Evolutionary conservation across 345 rosid species (phyloP).

Genomic region (Eucalyptus marginata): DNA sequence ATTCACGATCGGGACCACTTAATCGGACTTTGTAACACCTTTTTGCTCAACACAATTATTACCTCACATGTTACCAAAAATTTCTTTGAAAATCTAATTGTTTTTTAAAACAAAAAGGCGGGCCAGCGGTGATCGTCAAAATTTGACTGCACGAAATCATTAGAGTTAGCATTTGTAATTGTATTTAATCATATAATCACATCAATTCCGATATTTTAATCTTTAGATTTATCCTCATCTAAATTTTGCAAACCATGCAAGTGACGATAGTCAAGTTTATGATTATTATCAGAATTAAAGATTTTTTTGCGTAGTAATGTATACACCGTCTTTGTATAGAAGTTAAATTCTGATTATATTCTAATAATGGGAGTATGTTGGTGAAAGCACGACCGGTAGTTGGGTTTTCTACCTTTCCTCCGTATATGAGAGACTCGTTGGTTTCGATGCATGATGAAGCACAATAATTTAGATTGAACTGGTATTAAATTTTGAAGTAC

Average conservation of each 20-base stretch:
- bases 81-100: not conserved
- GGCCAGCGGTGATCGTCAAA: not conserved
- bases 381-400: not conserved
- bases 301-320: not conserved
- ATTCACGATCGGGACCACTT: not conserved
- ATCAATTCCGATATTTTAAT: not conserved
- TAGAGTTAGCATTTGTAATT: not conserved
- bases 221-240: not conserved
- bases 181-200: not conserved
- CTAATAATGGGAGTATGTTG: not conserved
- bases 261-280: not conserved
- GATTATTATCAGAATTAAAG: not conserved
- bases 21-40: not conserved
- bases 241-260: not conserved
- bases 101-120: not conserved
- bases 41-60: not conserved
- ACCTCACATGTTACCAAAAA: not conserved
- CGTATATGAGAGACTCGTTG: not conserved
- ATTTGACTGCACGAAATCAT: not conserved
- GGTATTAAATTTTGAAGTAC: not conserved
- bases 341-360: not conserved
- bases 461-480: not conserved
- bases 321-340: not conserved
- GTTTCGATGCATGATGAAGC: not conserved
- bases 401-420: not conserved